phyloP scores from a whole-genome alignment of 2,329 filamentous ascomycete genomes.

The Shiraia bambusicola region DNA sequence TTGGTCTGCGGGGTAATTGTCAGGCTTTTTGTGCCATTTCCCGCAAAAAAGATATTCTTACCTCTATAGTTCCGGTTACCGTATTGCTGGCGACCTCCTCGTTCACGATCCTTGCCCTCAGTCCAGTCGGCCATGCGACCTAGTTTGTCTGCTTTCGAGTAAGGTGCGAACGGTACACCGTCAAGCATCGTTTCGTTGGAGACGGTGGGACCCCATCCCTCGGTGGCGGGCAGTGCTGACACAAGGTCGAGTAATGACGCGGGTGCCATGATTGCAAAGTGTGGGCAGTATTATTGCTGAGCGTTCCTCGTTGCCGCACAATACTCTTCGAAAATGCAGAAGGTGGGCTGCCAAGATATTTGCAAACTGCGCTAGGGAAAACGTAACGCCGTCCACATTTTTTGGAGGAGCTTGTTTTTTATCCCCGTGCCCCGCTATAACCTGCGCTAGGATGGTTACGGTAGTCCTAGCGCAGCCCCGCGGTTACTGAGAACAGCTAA shows the following conservation, averaged over 20 bases:
- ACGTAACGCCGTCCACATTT: too few relatives aligned
- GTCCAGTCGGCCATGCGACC: conserved; percentile 99
- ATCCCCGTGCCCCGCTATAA: too few relatives aligned
- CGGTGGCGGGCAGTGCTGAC: conserved; percentile 48
- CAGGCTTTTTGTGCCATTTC: conserved; percentile 5
- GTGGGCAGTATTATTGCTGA: conserved; percentile 10
- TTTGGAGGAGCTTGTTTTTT: too few relatives aligned
- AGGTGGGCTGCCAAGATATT: conserved; percentile 22
- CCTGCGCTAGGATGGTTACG: too few relatives aligned
- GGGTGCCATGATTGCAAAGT: conserved; percentile 46
- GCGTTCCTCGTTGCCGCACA: conserved; percentile 17
- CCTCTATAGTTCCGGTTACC: conserved; percentile 85
- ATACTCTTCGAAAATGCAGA: conserved; percentile 14
- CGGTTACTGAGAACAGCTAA: too few relatives aligned
- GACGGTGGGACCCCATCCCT: conserved; percentile 77
- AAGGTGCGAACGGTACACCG: conserved; percentile 95
- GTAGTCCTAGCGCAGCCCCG: too few relatives aligned
- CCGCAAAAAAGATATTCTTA: conserved; percentile 41
- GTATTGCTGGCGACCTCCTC: conserved; percentile 83
- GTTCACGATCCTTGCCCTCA: conserved; percentile 78
- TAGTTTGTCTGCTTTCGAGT: conserved; percentile 97
- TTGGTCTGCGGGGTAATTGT: conserved; percentile 64
- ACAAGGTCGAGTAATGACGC: conserved; percentile 52
- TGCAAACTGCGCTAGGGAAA: neutral
- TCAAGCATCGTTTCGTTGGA: conserved; percentile 85